Evolutionary conservation across 345 rosid genomes (phyloP).

Genomic region (Eucalyptus microcorys): DNA sequence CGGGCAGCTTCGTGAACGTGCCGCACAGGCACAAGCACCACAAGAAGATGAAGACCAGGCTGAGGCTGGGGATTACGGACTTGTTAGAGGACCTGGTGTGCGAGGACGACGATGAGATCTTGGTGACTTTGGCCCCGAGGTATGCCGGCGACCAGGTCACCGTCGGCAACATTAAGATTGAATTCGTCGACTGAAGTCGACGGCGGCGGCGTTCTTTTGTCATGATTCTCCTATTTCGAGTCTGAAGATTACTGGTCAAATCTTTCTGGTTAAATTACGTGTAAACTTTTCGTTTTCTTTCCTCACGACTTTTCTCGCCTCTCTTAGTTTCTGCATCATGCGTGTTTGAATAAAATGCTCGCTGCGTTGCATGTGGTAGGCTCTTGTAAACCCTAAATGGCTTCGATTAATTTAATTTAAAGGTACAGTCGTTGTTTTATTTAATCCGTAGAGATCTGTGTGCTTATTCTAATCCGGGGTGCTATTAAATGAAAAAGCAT

Average conservation of each 20-base stretch:
- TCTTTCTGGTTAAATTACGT: neutral
- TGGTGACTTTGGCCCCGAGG: slow-evolving; percentile 41
- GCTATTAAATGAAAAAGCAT: neutral
- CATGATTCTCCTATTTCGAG: neutral
- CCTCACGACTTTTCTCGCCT: neutral
- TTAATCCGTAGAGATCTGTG: neutral
- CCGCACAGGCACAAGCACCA: slow-evolving; percentile 32
- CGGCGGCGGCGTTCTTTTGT: neutral
- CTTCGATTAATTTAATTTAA: neutral
- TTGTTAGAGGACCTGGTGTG: slow-evolving; percentile 37
- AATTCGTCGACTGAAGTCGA: neutral
- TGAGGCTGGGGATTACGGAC: slow-evolving; percentile 32
- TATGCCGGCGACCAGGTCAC: slow-evolving; percentile 3
- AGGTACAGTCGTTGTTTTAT: neutral
- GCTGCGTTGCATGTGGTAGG: neutral
- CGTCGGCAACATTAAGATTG: slow-evolving; percentile 30
- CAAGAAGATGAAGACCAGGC: slow-evolving; percentile 19
- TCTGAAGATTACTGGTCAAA: neutral
- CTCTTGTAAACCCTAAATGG: neutral
- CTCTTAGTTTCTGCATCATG: neutral
- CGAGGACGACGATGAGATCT: slow-evolving; percentile 35
- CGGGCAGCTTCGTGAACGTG: slow-evolving; percentile 48
- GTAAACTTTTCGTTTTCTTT: neutral
- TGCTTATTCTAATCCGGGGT: neutral
- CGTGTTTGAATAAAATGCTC: neutral